These are phyloP conservation scores for Saturnispora mendoncae DNA, from an alignment of 805 yeast genomes.

Conservation along the genomic window DNA sequence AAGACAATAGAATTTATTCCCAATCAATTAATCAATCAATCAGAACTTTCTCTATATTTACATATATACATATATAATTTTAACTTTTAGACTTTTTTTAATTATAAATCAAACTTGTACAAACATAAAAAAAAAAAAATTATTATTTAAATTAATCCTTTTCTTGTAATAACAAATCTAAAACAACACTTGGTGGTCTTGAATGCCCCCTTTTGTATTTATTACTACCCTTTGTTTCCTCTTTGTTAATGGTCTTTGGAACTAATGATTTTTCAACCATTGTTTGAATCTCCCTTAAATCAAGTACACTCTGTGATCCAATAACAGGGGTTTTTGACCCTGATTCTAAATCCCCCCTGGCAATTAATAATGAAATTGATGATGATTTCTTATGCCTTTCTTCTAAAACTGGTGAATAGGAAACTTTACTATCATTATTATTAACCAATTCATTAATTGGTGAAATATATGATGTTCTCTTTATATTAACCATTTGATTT, in stretches of 20 bases:
- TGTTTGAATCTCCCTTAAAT: conserved; percentile 12
- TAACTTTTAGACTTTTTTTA: not conserved
- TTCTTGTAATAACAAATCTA: conserved; percentile 27
- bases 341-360: not conserved
- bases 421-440: not conserved
- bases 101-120: not conserved
- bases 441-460: conserved; percentile 22
- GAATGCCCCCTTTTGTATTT: conserved; percentile 5
- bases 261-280: conserved; percentile 12
- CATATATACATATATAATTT: too few species aligned
- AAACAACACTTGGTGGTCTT: conserved; percentile 33
- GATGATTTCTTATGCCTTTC: conserved; percentile 1
- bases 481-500: not conserved
- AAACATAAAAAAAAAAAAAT: not conserved
- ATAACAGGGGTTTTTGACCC: not conserved
- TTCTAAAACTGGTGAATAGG: not conserved
- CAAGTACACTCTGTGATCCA: conserved; percentile 7
- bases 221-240: not conserved
- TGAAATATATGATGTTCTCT: conserved; percentile 21
- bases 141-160: not conserved
- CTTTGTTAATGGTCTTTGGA: not conserved
- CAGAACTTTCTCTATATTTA: too few species aligned
- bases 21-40: too few species aligned
- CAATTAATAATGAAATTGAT: conserved; percentile 3
- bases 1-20: not conserved